Base-by-base conservation (phyloP, 2,329 filamentous ascomycete species). In the Xylariaceae sp. region DNA sequence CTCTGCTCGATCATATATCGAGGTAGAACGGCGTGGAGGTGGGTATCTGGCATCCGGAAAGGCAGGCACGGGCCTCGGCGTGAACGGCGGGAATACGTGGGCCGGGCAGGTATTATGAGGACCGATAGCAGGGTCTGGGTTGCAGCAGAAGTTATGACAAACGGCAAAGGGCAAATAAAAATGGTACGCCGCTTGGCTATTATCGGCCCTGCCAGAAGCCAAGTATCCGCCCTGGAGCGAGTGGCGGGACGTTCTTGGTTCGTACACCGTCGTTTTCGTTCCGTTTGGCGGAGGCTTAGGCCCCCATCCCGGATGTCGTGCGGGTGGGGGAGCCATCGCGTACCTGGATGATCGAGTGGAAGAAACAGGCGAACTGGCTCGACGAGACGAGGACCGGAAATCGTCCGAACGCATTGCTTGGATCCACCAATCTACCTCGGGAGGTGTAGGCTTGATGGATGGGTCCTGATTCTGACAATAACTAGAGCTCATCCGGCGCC, bases 91-190 rank as follows among this genome's bases (percentile, higher is more conserved):
- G 12, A 19, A 19, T 19, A 19, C 1, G 19, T 30, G 6, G 9
- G 27, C 34, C 34, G 47, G 19, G 19, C 19, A 19, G 19, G 19
- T 19, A 30, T 46, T 26, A 3, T 50, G 41, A 29, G 32, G 11
- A 3, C 30, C 46, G 37, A 8, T n/a, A 35, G 32, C 34, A 35
- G 42, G 50, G 2, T 53, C 42, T 6, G 50, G 31, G 2, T 35
- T n/a, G 26, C 48, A 53, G 19, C 40, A 55, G 50, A 27, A 51
- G 5, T 44, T 54, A 48, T 56, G 55, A 7, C 53, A 60, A 32
- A 54, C 39, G n/a, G 58, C 40, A 26, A 60, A 49, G 35, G 58
- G 55, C 2, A 60, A 40, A 34, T 60, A 60, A 42, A 60, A 55
- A 35, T 60, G 58, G 39, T 60, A 60, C 6, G 49, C 58, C 29